Base-by-base conservation (phyloP, 805 yeast genomes). In the Ogataea saltuana region DNA sequence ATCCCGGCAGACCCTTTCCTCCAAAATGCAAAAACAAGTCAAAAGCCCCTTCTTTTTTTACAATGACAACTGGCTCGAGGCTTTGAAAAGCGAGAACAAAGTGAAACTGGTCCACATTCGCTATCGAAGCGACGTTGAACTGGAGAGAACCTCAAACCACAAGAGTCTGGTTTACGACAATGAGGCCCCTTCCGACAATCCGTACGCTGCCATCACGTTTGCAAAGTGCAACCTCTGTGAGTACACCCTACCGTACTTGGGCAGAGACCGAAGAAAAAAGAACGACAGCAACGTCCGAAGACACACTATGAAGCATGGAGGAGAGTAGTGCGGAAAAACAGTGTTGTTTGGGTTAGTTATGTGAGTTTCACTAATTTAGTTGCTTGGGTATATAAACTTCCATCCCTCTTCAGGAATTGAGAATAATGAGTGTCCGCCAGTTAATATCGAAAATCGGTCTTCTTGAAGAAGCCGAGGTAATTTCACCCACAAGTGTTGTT, bases 131-230 rank as follows among this genome's bases (percentile, higher is more conserved):
- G 31, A 22, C 3, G 19, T n/a, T 12, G 27, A 41, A 26, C 25
- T 41, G 26, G 28, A 22, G 12, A 27, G 16, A n/a, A 30, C 21
- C 4, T 23, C 36, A 11, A 29, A n/a, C 6, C 26, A 21, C 22
- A 27, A 23, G 4, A 25, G 33, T 9, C 6, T 19, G 8, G 13
- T 42, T 12, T 25, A 27, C 33, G 41, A 42, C 21, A 37, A 37
- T 13, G 19, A 27, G 15, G 41, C 42, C 6, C 38, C 41, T 18
- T 23, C 23, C 11, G 42, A 37, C 4, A 42, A 42, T 16, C 46
- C 46, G 4, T 42, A 42, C 20, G 38, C 26, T 19, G 46, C 46
- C n/a, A 21, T 42, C 21, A 42, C 46, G n/a, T 42, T 22, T 32
- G 46, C 42, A 10, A 30, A 36, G 20, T 42, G 46, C 25, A 26